Evolutionary conservation across 1,284 basidiomycete species (phyloP), one percentile per base, ranked within the genome.

Genomic region (Trichosporon ovoides): DNA sequence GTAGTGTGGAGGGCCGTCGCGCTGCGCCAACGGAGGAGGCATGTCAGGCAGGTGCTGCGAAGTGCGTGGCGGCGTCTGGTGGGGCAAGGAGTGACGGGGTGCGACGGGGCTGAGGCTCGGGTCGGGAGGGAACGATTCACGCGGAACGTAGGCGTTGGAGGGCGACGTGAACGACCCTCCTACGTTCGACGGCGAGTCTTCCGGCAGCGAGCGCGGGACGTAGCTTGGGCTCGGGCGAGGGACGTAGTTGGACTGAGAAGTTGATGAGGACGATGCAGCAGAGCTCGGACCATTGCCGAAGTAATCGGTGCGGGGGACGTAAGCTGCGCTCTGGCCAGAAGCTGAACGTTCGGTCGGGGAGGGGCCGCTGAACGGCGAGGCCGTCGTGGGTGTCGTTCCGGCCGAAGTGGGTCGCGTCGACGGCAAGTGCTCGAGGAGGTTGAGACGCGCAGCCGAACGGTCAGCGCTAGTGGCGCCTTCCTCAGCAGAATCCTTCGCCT

Each of bases 401-500:
- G 58, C 33, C 10, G 55, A 53, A 28, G 37, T 18, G 19, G 59
- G 13, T 1, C 59, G 57, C 4, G 52, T 37, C 10, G 60, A 58
- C 1, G 72, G 72, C 1, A 74, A 62, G 52, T 69, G 66, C 50
- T 72, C 70, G 11, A 65, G 55, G 9, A 72, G 55, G 46, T 72
- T 72, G 24, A 72, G 55, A 9, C 59, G 63, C 4, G 46, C 48
- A 18, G 52, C 28, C 13, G 53, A 22, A 6, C 46, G 20, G 5
- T 52, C 16, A 7, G 20, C 16, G 7, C 46, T 20, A 1, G 36
- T 24, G 3, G 35, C 22, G 2, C 50, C 50, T 13, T 36, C 53
- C 11, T 19, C 28, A 35, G 20, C 28, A 14, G 24, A 9, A 7
- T 46, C 51, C 16, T 56, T 51, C 18, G 19, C 40, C 12, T 50